phyloP scores from a whole-genome alignment of 2,329 filamentous ascomycete genomes.

The Curvularia sp. region DNA sequence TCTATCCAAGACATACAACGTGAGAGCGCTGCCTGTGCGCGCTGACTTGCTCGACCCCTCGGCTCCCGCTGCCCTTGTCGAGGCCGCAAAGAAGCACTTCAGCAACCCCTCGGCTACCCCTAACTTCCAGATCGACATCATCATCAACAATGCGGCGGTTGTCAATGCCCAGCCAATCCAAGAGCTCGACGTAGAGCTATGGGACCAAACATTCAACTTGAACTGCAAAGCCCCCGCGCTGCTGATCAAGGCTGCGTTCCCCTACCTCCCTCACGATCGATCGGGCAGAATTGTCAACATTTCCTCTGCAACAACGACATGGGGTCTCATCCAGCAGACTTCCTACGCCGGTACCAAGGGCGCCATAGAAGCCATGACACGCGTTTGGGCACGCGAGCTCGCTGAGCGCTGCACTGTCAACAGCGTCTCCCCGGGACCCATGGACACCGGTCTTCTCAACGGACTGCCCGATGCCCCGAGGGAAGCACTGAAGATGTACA shows the following conservation, averaged over 20 bases:
- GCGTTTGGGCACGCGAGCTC: slow-evolving; percentile 15
- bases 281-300: slow-evolving; percentile 18
- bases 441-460: slow-evolving; percentile 16
- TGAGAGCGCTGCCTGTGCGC: slow-evolving; percentile 14
- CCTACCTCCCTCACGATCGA: slow-evolving; percentile 12
- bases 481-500: slow-evolving; percentile 13
- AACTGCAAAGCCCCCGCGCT: slow-evolving; percentile 18
- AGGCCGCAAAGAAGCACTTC: slow-evolving; percentile 13
- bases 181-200: slow-evolving; percentile 13
- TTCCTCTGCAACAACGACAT: slow-evolving; percentile 16
- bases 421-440: slow-evolving; percentile 13
- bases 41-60: slow-evolving; percentile 14
- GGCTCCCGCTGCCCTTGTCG: slow-evolving; percentile 13
- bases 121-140: slow-evolving; percentile 14
- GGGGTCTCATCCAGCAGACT: slow-evolving; percentile 17
- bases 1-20: slow-evolving; percentile 17
- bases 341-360: slow-evolving; percentile 17
- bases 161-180: slow-evolving; percentile 16
- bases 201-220: slow-evolving; percentile 17
- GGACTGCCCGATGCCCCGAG: slow-evolving; percentile 10
- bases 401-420: slow-evolving; percentile 15
- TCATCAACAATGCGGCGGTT: slow-evolving; percentile 16
- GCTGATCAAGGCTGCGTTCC: slow-evolving; percentile 13
- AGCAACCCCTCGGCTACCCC: slow-evolving; percentile 7
- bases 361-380: slow-evolving; percentile 17